Base-by-base conservation (phyloP, 495 filamentous ascomycete species). In the Filosporella fistucella region DNA sequence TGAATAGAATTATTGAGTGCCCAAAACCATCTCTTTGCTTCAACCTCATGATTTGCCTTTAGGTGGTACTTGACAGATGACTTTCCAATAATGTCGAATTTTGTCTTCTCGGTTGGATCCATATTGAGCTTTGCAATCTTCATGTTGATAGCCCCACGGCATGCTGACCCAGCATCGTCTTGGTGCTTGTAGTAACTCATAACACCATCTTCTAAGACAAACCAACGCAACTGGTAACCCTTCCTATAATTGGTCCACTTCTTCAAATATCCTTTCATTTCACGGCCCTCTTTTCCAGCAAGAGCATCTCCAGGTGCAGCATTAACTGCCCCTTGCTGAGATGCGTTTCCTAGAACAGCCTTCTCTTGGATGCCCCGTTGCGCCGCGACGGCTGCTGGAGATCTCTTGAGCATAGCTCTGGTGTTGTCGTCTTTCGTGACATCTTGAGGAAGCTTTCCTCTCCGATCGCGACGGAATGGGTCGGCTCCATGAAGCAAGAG, bases 241-340 rank as follows among this genome's bases (percentile, higher is more conserved):
- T 82, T 88, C 8, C 91, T 89, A 63, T 98, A 98, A 58, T 98
- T 98, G 17, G 93, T 97, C 93, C 93, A 98, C 61, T 98, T 98
- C 64, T 96, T 96, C 47, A 98, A 70, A 63, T 97, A 98, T 8
- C 93, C 93, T 67, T 91, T 95, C 89, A 97, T 96, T 63, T 97
- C 93, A 35, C 90, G 80, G 9, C 84, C 81, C 51, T 98, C 93
- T 54, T 91, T 93, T 7, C 84, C 81, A 34, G 82, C 83, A 45
- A 89, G 68, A 22, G 74, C 71, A 52, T 94, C 86, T 14, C 78
- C 75, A 23, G 73, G 67, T 0, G 70, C 69, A 33, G 77, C 71
- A 7, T 71, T 69, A 3, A 76, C 62, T 7, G 76, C 71, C 1
- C 70, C 75, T 53, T 85, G 81, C 22, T 51, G 49, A 4, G 76